Evolutionary conservation across 371 early-diverging fungal species (phyloP).

Genomic region (Capniomyces stellatus): DNA sequence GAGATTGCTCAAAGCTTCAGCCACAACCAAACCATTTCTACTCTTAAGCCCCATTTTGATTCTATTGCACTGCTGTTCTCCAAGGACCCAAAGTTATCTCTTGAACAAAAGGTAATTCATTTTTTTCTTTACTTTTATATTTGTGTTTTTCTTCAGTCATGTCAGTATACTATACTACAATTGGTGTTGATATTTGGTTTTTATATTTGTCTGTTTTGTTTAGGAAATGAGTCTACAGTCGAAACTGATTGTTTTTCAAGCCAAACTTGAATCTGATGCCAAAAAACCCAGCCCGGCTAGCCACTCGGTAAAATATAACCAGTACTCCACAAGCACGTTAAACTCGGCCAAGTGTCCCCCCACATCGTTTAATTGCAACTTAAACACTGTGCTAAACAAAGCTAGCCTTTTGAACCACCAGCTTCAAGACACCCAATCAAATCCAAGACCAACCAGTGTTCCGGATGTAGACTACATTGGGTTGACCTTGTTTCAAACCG

Average conservation of each 20-base stretch:
- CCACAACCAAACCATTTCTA: not conserved
- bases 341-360: no score
- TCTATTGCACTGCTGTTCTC: not conserved
- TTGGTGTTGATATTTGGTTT: no score
- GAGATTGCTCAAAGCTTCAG: not conserved
- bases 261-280: not conserved
- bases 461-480: conserved; percentile 49
- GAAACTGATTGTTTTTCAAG: not conserved
- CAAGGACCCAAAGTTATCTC: not conserved
- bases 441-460: no score
- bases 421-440: no score
- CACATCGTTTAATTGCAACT: no score
- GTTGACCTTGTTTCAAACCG: conserved; percentile 64
- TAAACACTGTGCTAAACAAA: no score
- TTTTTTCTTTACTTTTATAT: conserved; percentile 1
- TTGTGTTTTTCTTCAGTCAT: no score
- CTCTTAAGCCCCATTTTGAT: not conserved
- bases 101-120: not conserved
- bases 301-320: not conserved
- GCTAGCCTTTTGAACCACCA: no score
- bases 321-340: not conserved
- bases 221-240: not conserved
- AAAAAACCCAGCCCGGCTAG: not conserved
- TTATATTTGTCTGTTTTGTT: no score
- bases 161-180: no score